Base-by-base conservation (phyloP, 2,329 filamentous ascomycete genomes). In the Cytospora piceae region DNA sequence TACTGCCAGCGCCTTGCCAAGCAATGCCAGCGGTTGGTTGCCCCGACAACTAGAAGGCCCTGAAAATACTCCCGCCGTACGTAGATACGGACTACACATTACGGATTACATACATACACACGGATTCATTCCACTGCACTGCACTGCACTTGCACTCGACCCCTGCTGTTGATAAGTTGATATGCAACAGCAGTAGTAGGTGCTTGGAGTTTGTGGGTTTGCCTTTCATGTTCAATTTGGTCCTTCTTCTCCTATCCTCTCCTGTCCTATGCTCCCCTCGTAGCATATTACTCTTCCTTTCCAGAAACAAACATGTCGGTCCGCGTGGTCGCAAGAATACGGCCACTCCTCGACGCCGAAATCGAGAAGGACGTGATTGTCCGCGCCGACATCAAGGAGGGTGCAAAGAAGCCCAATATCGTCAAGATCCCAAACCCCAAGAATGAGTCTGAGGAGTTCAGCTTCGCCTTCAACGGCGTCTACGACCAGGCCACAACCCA, bases 381-480 rank as follows among this genome's bases (percentile, higher is more conserved):
- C 70, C 82, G 80, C 58, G 85, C 88, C 11, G 89, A 89, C 57
- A 86, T 84, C 68, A 85, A 82, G 65, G 85, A 89, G 60, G 80
- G 85, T 56, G 85, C 85, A 70, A 85, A 83, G 70, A 83, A 87
- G 24, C 87, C 85, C 68, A 89, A 84, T 31, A 80, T 96, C 34
- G 88, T 98, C 74, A 90, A 91, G 76, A 96, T 98, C 73, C 94
- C 94, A 4, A 97, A 93, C 74, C 94, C 94, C 0, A 97, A 95
- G 81, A 97, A 97, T 74, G 91, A 92, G 70, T 82, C 85, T 27
- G 94, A 98, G 78, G 91, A 94, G 74, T 98, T 94, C 78, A 93
- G 91, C 62, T 99, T 98, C 76, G 87, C 94, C 61, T 98, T 98
- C 83, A 96, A 95, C 82, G 87, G 91, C 71, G 94, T 98, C 63